Percentiles rank a stretch among this genome's conserved stretches.
phyloP scores from a whole-genome alignment of 2,329 filamentous ascomycete genomes.

The Phaeosphaeriaceae sp. region DNA sequence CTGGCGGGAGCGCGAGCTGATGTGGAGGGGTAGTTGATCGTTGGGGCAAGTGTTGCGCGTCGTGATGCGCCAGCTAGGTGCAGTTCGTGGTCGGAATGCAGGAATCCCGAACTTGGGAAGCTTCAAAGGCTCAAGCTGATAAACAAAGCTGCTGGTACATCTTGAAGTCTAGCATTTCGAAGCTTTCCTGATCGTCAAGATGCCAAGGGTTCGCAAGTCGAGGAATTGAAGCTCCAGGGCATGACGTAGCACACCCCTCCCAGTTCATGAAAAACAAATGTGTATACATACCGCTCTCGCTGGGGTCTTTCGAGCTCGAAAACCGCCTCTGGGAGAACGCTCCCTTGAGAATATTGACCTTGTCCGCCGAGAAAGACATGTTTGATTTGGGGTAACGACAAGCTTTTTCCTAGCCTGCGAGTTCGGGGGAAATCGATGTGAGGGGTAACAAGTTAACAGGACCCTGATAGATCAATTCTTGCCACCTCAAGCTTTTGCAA shows the following conservation, averaged over 20 bases:
- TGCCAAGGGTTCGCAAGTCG: slow-evolving; percentile 4
- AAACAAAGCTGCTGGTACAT: background rate
- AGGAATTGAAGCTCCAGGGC: slow-evolving; percentile 4
- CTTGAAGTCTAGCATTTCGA: background rate
- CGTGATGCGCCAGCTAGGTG: background rate
- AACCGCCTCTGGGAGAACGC: slow-evolving; percentile 41
- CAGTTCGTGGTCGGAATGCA: background rate
- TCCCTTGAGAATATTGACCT: slow-evolving; percentile 40
- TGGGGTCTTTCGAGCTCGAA: slow-evolving; percentile 45
- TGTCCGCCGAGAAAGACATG: slow-evolving; percentile 48
- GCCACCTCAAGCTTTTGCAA: background rate
- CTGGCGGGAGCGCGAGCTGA: background rate
- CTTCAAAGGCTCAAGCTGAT: slow-evolving; percentile 1
- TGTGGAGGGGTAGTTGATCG: background rate
- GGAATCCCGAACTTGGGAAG: background rate
- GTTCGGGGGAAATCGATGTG: background rate
- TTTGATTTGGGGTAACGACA: slow-evolving; percentile 11
- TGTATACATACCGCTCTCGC: slow-evolving; percentile 43
- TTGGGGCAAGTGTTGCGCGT: background rate
- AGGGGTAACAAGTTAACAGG: slow-evolving; percentile 5
- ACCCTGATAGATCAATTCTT: slow-evolving; percentile 1
- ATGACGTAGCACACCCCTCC: slow-evolving; percentile 15
- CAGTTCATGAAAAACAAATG: slow-evolving; percentile 10
- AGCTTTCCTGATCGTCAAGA: background rate
- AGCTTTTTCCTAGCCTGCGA: slow-evolving; percentile 17